Evolutionary conservation across 345 rosid genomes (phyloP).

Genomic region (Populus alba): DNA sequence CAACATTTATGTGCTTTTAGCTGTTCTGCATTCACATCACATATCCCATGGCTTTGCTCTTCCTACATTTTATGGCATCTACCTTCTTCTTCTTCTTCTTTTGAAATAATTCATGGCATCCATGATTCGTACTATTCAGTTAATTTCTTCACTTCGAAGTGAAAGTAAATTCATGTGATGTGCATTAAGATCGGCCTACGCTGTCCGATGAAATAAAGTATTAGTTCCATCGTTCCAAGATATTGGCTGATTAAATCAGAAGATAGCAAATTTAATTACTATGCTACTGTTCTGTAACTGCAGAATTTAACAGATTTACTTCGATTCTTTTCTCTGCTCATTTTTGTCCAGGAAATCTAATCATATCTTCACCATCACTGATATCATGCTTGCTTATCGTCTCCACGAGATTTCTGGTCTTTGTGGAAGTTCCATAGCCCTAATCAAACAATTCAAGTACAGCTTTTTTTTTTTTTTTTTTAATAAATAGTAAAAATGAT

Average conservation of each 20-base stretch:
- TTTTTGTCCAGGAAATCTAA: constrained; percentile 2
- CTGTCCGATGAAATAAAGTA: neutral
- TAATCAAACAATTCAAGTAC: neutral
- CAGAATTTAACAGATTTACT: too few species aligned
- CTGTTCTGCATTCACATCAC: neutral
- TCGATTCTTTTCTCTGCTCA: too few species aligned
- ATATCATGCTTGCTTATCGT: constrained; percentile 1
- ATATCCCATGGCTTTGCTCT: neutral
- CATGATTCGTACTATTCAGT: neutral
- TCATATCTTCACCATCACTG: neutral
- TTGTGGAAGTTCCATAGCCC: constrained; percentile 7
- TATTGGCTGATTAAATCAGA: neutral
- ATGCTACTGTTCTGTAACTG: too few species aligned
- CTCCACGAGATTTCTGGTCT: neutral
- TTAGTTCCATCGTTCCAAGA: neutral
- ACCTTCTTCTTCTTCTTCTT: too few species aligned
- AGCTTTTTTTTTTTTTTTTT: too few species aligned
- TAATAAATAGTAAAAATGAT: too few species aligned
- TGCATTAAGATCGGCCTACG: neutral
- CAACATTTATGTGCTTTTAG: neutral
- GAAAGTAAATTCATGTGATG: neutral
- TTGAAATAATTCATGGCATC: neutral
- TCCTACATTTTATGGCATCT: neutral
- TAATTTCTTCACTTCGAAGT: neutral
- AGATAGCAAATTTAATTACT: too few species aligned